These are phyloP conservation scores for Pseudonitzschia delicatissima DNA, from an alignment of 108 stramenopile species.

Conservation along the genomic window DNA sequence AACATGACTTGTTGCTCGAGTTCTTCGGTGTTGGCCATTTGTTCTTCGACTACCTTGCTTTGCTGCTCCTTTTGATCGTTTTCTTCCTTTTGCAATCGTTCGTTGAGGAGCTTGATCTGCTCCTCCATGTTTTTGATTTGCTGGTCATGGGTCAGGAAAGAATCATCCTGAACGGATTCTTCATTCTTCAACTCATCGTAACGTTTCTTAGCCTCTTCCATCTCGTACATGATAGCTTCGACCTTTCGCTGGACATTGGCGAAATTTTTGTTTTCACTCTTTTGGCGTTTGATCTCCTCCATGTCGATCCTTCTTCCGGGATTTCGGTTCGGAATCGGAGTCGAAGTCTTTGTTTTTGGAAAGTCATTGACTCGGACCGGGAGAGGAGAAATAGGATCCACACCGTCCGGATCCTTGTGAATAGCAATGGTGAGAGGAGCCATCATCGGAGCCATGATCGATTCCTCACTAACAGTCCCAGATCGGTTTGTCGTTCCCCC, in stretches of 20 bases:
- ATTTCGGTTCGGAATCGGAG: neutral
- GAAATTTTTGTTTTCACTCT: conserved; percentile 11
- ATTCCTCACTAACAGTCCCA: too few species aligned
- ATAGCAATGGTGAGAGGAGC: conserved; percentile 13
- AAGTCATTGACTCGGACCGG: conserved; percentile 1
- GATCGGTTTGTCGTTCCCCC: too few species aligned
- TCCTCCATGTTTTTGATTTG: conserved; percentile 24
- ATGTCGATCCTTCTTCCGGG: conserved; percentile 25
- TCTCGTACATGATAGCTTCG: conserved; percentile 20
- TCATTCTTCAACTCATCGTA: conserved; percentile 20
- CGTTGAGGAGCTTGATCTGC: conserved; percentile 12
- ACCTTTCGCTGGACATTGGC: conserved; percentile 27
- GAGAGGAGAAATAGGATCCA: conserved; percentile 12
- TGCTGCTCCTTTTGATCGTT: neutral
- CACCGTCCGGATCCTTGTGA: neutral
- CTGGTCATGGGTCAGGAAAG: conserved; percentile 20
- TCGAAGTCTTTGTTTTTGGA: neutral
- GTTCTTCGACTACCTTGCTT: neutral
- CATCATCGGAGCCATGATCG: too few species aligned
- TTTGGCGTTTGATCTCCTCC: conserved; percentile 25
- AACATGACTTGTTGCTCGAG: conserved; percentile 4
- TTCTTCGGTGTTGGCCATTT: conserved; percentile 2
- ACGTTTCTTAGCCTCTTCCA: conserved; percentile 18
- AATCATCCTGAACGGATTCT: conserved; percentile 14
- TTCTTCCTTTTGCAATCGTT: neutral